Evolutionary conservation across 2,329 filamentous ascomycete genomes (phyloP).

Genomic region (Leptographium wingfieldii): DNA sequence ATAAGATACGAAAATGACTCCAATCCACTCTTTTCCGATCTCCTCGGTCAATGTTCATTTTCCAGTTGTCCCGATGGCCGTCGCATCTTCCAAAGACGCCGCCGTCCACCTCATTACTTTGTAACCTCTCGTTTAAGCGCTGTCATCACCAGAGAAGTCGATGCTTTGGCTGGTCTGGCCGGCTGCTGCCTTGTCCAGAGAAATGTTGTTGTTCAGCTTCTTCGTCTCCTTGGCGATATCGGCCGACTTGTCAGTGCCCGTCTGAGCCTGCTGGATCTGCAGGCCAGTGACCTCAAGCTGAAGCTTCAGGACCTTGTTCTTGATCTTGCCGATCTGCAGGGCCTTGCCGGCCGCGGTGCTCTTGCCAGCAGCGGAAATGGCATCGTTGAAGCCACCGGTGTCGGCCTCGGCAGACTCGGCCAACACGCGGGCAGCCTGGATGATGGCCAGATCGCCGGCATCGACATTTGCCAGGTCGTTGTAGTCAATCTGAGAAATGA

Average conservation of each 20-base stretch:
- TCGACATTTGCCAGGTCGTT: conserved; percentile 33
- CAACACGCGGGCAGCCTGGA: conserved; percentile 33
- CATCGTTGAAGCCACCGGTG: conserved; percentile 38
- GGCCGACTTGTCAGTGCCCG: conserved; percentile 26
- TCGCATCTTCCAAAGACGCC: neutral
- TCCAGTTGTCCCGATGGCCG: neutral
- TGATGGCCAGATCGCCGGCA: conserved; percentile 33
- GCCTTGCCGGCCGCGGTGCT: conserved; percentile 26
- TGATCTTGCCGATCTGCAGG: conserved; percentile 42
- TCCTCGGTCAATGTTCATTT: neutral
- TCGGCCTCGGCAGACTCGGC: conserved; percentile 42
- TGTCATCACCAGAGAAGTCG: conserved; percentile 18
- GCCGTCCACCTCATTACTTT: neutral
- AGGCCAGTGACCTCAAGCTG: conserved; percentile 37
- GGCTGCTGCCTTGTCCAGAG: conserved; percentile 21
- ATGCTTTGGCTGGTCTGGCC: conserved; percentile 24
- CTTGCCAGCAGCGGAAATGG: conserved; percentile 32
- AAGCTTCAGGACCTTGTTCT: conserved; percentile 49
- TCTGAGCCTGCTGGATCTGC: conserved; percentile 37
- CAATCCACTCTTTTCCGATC: neutral
- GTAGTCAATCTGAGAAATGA: conserved; percentile 24
- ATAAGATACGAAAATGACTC: neutral
- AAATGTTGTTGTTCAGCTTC: conserved; percentile 42
- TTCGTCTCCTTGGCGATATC: conserved; percentile 33
- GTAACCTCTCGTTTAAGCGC: neutral